A percentile compares a stretch with the other conserved stretches of the same genome.
Conservation (phyloP, 2,329 filamentous ascomycete species). For the Fusarium buharicum region DNA sequence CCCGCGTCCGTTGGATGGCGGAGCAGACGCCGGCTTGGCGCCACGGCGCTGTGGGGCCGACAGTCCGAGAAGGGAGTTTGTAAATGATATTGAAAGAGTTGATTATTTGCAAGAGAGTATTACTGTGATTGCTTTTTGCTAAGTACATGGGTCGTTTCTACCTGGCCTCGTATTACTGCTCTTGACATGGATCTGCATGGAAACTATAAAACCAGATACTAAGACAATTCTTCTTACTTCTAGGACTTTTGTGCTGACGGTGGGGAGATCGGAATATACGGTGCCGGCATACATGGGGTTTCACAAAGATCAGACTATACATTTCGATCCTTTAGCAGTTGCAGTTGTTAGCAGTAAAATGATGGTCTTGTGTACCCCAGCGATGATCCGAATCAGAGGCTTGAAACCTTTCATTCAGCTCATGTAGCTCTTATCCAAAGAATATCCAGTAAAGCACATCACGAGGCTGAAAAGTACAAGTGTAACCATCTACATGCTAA, state of each 20-base stretch:
- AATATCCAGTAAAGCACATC: background rate
- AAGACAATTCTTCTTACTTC: background rate
- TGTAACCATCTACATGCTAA: background rate
- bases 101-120: background rate
- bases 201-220: background rate
- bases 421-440: no score
- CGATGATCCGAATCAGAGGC: background rate
- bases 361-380: background rate
- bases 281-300: background rate
- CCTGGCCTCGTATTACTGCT: constrained; percentile 17
- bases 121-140: constrained; percentile 1
- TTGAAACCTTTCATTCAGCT: background rate
- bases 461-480: background rate
- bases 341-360: background rate
- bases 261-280: constrained; percentile 18
- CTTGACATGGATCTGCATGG: constrained; percentile 5
- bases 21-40: constrained; percentile 28
- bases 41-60: constrained; percentile 29
- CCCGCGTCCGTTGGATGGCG: constrained; percentile 8
- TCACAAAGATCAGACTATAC: background rate
- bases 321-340: background rate
- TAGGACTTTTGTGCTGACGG: constrained; percentile 13
- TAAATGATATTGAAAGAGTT: background rate
- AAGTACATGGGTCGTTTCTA: constrained; percentile 19
- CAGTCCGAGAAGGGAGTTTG: background rate